Conservation (phyloP, 345 rosid species). For the Rhodamnia rubescens region DNA sequence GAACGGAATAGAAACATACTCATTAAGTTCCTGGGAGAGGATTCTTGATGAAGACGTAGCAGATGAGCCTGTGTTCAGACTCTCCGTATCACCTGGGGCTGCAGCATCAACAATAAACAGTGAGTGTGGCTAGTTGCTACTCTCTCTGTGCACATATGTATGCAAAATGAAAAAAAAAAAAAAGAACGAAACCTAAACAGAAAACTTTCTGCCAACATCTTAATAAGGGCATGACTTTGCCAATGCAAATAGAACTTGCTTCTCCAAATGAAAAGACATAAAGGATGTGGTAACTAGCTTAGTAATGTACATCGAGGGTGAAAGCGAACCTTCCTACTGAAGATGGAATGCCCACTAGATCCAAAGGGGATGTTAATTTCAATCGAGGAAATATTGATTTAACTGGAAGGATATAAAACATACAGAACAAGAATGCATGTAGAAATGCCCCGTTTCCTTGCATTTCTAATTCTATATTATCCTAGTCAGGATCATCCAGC, state of each 20-base stretch:
- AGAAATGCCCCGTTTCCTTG: neutral
- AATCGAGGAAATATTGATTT: neutral
- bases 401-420: neutral
- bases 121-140: neutral
- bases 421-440: neutral
- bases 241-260: neutral
- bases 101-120: slow-evolving; percentile 1
- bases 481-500: neutral
- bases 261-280: neutral
- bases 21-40: slow-evolving; percentile 57
- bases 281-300: neutral
- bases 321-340: neutral
- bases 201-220: neutral
- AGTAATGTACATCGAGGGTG: neutral
- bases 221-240: neutral
- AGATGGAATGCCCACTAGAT: neutral
- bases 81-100: slow-evolving; percentile 73
- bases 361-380: neutral
- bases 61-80: slow-evolving; percentile 77
- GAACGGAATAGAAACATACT: slow-evolving; percentile 32
- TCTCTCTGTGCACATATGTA: neutral
- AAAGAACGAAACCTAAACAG: neutral
- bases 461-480: neutral
- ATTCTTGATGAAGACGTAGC: slow-evolving; percentile 54
- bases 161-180: neutral